Evolutionary conservation across 2,329 filamentous ascomycete genomes (phyloP).

Genomic region (Podosphaera aphanis): DNA sequence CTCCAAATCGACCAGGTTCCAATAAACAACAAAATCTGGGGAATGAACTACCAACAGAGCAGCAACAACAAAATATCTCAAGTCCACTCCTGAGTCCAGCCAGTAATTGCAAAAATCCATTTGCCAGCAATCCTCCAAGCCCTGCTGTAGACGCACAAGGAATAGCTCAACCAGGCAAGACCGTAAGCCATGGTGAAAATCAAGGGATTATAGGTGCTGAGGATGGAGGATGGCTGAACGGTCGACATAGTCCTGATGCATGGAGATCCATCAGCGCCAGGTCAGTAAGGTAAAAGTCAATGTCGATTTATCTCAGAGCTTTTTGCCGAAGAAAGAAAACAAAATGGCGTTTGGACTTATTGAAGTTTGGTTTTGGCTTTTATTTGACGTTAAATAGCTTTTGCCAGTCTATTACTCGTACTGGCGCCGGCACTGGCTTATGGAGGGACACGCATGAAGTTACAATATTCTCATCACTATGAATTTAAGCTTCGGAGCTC

Average conservation of each 20-base stretch:
- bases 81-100: slow-evolving; percentile 5
- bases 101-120: slow-evolving; percentile 14
- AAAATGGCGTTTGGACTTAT: neutral
- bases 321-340: neutral
- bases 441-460: neutral
- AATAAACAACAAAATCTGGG: slow-evolving; percentile 6
- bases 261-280: slow-evolving; percentile 39
- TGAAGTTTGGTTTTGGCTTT: neutral
- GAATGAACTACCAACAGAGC: neutral
- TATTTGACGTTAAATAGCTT: neutral
- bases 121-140: slow-evolving; percentile 6
- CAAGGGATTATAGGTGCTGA: slow-evolving; percentile 40
- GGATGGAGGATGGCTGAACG: slow-evolving; percentile 32
- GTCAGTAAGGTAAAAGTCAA: slow-evolving; percentile 10
- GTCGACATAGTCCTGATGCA: slow-evolving; percentile 56
- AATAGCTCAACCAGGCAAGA: slow-evolving; percentile 6
- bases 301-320: neutral
- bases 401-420: neutral
- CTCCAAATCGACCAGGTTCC: slow-evolving; percentile 8
- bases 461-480: neutral
- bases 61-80: slow-evolving; percentile 3
- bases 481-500: neutral
- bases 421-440: neutral
- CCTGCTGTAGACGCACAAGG: slow-evolving; percentile 4
- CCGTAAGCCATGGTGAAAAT: slow-evolving; percentile 26